Conservation (phyloP, 305 asterid species). For the Andrographis paniculata region DNA sequence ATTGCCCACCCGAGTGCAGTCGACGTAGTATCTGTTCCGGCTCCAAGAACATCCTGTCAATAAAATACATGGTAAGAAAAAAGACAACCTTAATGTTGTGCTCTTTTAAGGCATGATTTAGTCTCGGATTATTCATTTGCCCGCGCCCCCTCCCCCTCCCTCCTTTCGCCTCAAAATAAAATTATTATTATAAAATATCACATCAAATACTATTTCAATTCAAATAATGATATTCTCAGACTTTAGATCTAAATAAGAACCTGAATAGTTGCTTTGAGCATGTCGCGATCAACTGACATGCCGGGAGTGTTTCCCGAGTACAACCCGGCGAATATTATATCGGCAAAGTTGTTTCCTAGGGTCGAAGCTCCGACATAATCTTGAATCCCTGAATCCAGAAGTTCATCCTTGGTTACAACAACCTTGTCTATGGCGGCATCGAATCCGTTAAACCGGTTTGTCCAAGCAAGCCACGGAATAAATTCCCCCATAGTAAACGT, state of each 20-base stretch:
- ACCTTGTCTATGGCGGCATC: no score
- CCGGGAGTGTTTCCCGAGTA: background rate
- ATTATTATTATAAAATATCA: no score
- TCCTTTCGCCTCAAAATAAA: no score
- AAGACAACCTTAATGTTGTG: no score
- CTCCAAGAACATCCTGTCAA: slow-evolving; percentile 13
- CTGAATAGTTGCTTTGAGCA: background rate
- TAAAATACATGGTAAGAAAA: no score
- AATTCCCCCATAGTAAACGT: no score
- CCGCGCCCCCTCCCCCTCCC: no score
- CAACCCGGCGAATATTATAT: background rate
- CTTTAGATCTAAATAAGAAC: background rate
- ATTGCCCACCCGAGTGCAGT: slow-evolving; percentile 21
- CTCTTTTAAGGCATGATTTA: no score
- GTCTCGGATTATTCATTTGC: no score
- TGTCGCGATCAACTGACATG: background rate
- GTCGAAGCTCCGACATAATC: background rate
- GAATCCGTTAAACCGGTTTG: background rate
- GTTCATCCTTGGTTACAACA: no score
- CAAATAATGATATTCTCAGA: no score
- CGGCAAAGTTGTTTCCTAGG: background rate
- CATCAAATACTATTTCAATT: no score
- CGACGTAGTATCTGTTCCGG: slow-evolving; percentile 18
- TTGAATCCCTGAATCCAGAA: background rate
- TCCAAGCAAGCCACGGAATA: background rate